Evolutionary conservation across 1,139 yeast genomes (phyloP).

Genomic region (Debaryomyces sp.): DNA sequence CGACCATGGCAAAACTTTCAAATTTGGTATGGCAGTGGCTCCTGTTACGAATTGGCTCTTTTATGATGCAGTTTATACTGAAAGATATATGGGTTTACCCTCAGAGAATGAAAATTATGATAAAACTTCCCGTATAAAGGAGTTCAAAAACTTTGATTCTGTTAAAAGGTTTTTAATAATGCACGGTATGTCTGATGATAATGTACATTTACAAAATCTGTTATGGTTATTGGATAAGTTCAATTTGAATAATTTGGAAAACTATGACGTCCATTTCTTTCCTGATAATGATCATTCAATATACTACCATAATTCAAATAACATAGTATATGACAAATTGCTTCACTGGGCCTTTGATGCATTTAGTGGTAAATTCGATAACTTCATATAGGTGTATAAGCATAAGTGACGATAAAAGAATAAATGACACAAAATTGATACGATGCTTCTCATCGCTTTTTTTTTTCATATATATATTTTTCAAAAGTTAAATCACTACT

Average conservation of each 20-base stretch:
- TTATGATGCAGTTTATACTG: conserved; percentile 82
- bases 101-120: conserved; percentile 52
- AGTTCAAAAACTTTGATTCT: conserved; percentile 49
- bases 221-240: conserved; percentile 72
- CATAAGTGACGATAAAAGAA: not conserved
- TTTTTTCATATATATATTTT: conserved; percentile 7
- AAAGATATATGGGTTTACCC: conserved; percentile 83
- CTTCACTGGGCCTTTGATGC: conserved; percentile 71
- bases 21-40: conserved; percentile 79
- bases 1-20: conserved; percentile 62
- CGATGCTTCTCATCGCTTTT: conserved; percentile 14
- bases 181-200: conserved; percentile 98
- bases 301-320: conserved; percentile 74
- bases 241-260: conserved; percentile 63
- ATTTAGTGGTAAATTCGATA: conserved; percentile 54
- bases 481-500: not conserved
- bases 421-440: conserved; percentile 8
- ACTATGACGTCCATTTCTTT: conserved; percentile 87
- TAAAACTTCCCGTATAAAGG: conserved; percentile 46
- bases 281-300: conserved; percentile 95
- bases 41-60: conserved; percentile 81
- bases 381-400: conserved; percentile 5
- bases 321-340: conserved; percentile 74
- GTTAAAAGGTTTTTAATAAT: conserved; percentile 70
- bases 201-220: conserved; percentile 91